A percentile compares a stretch with the other conserved stretches of the same genome.
Conservation (phyloP, 257 asterid genomes). For the Solanum pennellii region DNA sequence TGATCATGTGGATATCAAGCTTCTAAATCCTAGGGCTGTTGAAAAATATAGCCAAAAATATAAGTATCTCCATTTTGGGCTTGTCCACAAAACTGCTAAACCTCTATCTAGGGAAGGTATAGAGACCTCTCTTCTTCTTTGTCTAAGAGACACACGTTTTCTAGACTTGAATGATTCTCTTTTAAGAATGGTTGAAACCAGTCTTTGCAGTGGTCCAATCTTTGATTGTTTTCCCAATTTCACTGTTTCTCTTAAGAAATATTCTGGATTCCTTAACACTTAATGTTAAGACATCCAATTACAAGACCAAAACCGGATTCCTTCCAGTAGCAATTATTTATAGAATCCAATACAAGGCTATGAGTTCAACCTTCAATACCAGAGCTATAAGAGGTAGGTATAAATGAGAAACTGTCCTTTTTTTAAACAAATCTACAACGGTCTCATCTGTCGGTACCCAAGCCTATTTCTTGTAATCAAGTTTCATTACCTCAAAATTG, state of each 20-base stretch:
- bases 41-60: background rate
- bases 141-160: background rate
- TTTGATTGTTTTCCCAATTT: background rate
- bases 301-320: background rate
- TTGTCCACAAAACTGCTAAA: background rate
- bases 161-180: no score
- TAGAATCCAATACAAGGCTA: no score
- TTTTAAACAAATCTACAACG: no score
- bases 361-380: background rate
- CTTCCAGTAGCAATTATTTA: background rate
- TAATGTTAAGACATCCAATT: background rate
- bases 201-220: no score
- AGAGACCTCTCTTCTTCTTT: background rate
- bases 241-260: background rate
- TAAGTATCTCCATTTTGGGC: no score
- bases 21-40: no score
- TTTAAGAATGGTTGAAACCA: background rate
- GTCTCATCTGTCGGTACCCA: no score
- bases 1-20: background rate
- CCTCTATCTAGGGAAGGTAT: background rate
- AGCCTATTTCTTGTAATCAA: no score
- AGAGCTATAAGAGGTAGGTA: background rate
- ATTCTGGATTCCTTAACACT: background rate
- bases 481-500: no score
- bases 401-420: background rate